These are phyloP conservation scores for Naganishia friedmannii DNA, from an alignment of 768 basidiomycete species.

Conservation along the genomic window DNA sequence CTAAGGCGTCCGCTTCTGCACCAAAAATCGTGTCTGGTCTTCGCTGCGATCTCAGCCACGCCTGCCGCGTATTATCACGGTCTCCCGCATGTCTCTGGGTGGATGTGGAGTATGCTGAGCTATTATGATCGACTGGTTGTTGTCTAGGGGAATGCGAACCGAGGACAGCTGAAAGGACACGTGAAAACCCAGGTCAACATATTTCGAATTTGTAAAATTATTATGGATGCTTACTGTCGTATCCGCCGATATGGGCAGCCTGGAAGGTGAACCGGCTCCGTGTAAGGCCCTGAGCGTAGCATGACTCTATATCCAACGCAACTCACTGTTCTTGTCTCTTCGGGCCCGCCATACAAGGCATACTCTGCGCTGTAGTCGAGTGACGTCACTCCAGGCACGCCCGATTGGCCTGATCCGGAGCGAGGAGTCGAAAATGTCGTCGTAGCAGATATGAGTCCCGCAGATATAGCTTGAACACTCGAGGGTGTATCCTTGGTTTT, in stretches of 20 bases:
- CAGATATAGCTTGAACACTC: conserved; percentile 13
- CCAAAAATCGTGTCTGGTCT: conserved; percentile 14
- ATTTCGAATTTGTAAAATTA: not conserved
- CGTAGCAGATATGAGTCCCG: not conserved
- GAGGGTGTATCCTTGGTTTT: conserved; percentile 6
- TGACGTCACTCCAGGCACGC: not conserved
- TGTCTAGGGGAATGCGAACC: not conserved
- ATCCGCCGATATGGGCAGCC: not conserved
- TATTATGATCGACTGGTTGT: not conserved
- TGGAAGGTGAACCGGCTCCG: not conserved
- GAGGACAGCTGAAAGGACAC: not conserved
- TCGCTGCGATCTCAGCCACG: conserved; percentile 6
- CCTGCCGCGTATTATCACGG: not conserved
- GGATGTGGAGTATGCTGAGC: not conserved
- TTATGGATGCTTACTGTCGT: not conserved
- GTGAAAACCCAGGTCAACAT: not conserved
- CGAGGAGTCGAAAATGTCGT: not conserved
- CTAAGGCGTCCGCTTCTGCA: conserved; percentile 23
- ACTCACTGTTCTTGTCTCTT: not conserved
- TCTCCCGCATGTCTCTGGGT: not conserved
- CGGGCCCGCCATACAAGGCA: not conserved
- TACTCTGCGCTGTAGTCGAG: not conserved
- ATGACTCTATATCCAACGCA: not conserved
- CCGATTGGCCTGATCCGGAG: conserved; percentile 5
- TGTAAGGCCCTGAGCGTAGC: not conserved